These are phyloP conservation scores for Marasmius oreades DNA, from an alignment of 1,284 basidiomycete genomes.

Conservation along the genomic window DNA sequence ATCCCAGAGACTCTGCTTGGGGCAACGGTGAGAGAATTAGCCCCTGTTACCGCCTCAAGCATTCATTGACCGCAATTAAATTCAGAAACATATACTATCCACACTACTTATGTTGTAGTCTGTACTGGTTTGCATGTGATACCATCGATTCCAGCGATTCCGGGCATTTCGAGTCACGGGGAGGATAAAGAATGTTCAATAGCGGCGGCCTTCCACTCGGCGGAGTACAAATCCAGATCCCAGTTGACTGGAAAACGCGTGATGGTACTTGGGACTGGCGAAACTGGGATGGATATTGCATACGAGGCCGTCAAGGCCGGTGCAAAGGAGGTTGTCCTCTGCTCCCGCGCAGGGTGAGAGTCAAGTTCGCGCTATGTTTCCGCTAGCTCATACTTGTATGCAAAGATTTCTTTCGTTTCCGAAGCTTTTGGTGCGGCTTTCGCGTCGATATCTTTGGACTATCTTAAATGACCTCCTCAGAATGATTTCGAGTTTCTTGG, in stretches of 20 bases:
- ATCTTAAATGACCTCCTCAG: constrained; percentile 18
- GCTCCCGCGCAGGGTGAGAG: constrained; percentile 44
- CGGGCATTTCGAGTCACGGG: constrained; percentile 38
- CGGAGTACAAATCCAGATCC: constrained; percentile 44
- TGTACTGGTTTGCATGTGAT: constrained; percentile 52
- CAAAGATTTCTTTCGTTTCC: constrained; percentile 55
- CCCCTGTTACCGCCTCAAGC: not conserved
- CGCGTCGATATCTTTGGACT: not conserved
- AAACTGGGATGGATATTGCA: constrained; percentile 67
- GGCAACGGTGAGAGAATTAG: constrained; percentile 19
- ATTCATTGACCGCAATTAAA: not conserved
- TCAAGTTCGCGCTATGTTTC: not conserved
- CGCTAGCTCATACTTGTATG: not conserved
- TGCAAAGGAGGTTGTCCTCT: constrained; percentile 53
- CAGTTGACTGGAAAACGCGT: constrained; percentile 47
- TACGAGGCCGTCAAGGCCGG: constrained; percentile 49
- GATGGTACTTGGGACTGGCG: constrained; percentile 59
- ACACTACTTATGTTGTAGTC: constrained; percentile 38
- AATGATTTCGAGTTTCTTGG: constrained; percentile 63
- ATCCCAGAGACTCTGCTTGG: constrained; percentile 22
- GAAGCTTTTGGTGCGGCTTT: constrained; percentile 43
- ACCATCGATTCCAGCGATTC: constrained; percentile 47
- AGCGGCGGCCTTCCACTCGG: constrained; percentile 47
- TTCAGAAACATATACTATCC: constrained; percentile 23
- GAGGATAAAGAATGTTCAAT: constrained; percentile 16